A percentile compares a stretch with the other conserved stretches of the same genome.
These are phyloP conservation scores for Pyricularia pennisetigena DNA, from an alignment of 2,329 filamentous ascomycete genomes.

Conservation along the genomic window DNA sequence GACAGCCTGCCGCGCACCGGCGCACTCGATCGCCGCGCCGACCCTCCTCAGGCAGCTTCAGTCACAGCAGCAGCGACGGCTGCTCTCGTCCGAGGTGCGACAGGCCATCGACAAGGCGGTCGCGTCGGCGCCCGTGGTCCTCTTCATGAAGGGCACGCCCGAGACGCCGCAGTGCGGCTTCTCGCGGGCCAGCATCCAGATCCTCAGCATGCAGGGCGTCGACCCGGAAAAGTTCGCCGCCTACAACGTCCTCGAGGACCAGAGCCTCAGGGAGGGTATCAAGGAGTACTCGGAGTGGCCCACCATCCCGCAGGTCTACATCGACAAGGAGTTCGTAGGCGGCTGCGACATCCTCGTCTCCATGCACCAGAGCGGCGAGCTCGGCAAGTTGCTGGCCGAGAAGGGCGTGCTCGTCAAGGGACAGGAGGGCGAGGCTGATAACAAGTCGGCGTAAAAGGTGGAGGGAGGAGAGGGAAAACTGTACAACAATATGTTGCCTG, in stretches of 20 bases:
- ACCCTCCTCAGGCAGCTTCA: background rate
- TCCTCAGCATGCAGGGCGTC: constrained; percentile 88
- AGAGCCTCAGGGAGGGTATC: constrained; percentile 79
- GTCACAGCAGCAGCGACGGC: constrained; percentile 37
- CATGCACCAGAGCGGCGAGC: constrained; percentile 93
- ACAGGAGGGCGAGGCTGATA: background rate
- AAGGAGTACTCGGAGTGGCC: constrained; percentile 99
- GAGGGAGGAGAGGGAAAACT: background rate
- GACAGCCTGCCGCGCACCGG: constrained; percentile 1
- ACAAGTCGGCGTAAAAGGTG: background rate
- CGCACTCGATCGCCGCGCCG: background rate
- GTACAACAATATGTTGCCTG: background rate
- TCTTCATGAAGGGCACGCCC: constrained; percentile 90
- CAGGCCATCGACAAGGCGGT: constrained; percentile 87
- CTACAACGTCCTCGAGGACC: constrained; percentile 92
- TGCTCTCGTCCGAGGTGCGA: constrained; percentile 71
- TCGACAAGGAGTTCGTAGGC: constrained; percentile 91
- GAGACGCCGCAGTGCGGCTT: constrained; percentile 79
- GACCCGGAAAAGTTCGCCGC: constrained; percentile 95
- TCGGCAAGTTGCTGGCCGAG: constrained; percentile 85
- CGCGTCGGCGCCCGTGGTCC: constrained; percentile 76
- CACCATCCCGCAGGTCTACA: constrained; percentile 93
- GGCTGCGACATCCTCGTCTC: constrained; percentile 95
- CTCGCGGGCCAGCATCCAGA: constrained; percentile 89
- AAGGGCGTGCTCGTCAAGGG: constrained; percentile 69